Conservation (phyloP, 441 rosid genomes). For the Cnidoscolus chayamansa region DNA sequence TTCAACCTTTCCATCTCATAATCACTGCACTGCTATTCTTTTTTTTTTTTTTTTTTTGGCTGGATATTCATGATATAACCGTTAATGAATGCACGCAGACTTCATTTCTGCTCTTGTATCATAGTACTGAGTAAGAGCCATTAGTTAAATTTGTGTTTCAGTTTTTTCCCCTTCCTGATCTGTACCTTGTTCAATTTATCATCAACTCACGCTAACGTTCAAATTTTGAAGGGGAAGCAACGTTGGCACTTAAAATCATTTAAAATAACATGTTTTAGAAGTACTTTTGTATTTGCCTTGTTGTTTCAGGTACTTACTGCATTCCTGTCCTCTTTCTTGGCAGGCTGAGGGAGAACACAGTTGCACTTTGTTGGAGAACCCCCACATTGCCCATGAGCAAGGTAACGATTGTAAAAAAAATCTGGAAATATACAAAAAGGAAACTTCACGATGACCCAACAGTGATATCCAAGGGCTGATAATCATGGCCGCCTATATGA, state of each 20-base stretch:
- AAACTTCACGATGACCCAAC: not conserved
- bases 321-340: constrained; percentile 23
- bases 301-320: not conserved
- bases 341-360: constrained; percentile 51
- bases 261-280: not conserved
- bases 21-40: not conserved
- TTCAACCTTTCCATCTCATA: constrained; percentile 1
- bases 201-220: not conserved
- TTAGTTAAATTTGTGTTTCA: no score
- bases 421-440: not conserved
- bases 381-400: constrained; percentile 46
- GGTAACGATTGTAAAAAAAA: constrained; percentile 30
- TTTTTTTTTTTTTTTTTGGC: not conserved
- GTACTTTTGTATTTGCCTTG: no score
- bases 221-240: not conserved
- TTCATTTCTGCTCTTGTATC: not conserved
- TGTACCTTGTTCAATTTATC: not conserved
- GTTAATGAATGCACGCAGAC: not conserved
- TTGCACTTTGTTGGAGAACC: constrained; percentile 64
- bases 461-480: not conserved
- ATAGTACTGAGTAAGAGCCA: not conserved
- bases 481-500: not conserved
- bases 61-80: not conserved
- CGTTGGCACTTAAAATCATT: not conserved
- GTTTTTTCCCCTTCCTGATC: not conserved